Conservation (phyloP, 1,139 yeast species). For the Suhomyces kunorum region DNA sequence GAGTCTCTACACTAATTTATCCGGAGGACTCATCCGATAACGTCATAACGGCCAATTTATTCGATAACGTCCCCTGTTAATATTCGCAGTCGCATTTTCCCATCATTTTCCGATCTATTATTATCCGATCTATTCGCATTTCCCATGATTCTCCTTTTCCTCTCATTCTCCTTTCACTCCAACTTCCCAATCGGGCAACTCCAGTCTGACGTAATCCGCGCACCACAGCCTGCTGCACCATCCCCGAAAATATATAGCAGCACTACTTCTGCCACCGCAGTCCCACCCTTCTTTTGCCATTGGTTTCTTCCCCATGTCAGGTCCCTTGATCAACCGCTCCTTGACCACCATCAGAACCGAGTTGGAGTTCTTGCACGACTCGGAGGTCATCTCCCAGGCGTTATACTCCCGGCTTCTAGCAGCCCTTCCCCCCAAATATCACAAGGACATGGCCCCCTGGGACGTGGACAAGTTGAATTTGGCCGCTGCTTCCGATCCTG, state of each 20-base stretch:
- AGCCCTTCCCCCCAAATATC: slow-evolving; percentile 62
- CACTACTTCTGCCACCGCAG: background rate
- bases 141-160: too few relatives aligned
- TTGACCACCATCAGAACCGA: slow-evolving; percentile 74
- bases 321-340: slow-evolving; percentile 76
- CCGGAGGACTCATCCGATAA: too few relatives aligned
- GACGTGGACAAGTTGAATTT: slow-evolving; percentile 47
- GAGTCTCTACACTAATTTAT: too few relatives aligned
- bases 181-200: background rate
- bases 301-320: slow-evolving; percentile 33
- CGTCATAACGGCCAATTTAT: background rate
- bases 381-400: slow-evolving; percentile 67
- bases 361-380: slow-evolving; percentile 76
- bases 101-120: too few relatives aligned
- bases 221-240: background rate
- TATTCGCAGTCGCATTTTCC: too few relatives aligned
- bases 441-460: slow-evolving; percentile 55
- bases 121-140: too few relatives aligned
- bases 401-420: slow-evolving; percentile 53
- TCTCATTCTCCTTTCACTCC: background rate
- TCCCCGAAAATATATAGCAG: slow-evolving; percentile 1
- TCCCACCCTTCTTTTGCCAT: background rate
- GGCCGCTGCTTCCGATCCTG: too few relatives aligned
- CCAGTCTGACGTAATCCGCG: slow-evolving; percentile 2
- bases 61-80: too few relatives aligned